These are phyloP conservation scores for Coprinopsis cinerea DNA, from an alignment of 768 basidiomycete genomes.

Conservation along the genomic window DNA sequence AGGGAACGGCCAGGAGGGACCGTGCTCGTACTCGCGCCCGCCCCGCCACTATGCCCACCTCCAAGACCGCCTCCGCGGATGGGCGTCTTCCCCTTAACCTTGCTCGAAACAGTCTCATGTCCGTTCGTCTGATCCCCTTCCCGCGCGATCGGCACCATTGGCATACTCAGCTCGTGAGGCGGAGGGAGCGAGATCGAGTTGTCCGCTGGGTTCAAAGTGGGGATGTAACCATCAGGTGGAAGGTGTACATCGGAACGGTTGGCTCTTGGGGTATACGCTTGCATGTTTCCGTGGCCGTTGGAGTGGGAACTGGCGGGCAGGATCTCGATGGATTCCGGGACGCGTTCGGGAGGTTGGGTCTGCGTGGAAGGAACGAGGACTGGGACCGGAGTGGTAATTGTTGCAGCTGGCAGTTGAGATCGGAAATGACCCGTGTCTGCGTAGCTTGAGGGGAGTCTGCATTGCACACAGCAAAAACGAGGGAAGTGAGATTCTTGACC, in stretches of 20 bases:
- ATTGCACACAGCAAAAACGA: too few species aligned
- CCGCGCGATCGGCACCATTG: not conserved
- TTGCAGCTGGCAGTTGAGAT: slow-evolving; percentile 15
- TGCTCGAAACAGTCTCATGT: not conserved
- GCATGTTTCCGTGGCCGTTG: not conserved
- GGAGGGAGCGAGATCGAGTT: not conserved
- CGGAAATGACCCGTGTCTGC: slow-evolving; percentile 17
- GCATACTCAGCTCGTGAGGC: not conserved
- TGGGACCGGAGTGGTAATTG: slow-evolving; percentile 19
- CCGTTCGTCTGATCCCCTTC: not conserved
- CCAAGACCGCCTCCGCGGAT: not conserved
- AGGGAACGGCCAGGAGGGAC: too few species aligned
- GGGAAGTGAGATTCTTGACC: too few species aligned
- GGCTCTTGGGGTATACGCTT: not conserved
- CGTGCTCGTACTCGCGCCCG: too few species aligned
- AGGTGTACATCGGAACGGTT: not conserved
- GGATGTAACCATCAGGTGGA: not conserved
- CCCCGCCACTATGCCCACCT: not conserved
- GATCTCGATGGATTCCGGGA: not conserved
- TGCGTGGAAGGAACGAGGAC: slow-evolving; percentile 19
- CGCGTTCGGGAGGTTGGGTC: slow-evolving; percentile 13
- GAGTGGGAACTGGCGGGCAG: too few species aligned
- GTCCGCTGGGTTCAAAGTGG: not conserved
- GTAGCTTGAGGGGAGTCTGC: too few species aligned
- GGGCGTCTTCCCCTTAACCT: not conserved